Conservation (phyloP, 169 alveolate species). For the Blepharisma undulans region DNA sequence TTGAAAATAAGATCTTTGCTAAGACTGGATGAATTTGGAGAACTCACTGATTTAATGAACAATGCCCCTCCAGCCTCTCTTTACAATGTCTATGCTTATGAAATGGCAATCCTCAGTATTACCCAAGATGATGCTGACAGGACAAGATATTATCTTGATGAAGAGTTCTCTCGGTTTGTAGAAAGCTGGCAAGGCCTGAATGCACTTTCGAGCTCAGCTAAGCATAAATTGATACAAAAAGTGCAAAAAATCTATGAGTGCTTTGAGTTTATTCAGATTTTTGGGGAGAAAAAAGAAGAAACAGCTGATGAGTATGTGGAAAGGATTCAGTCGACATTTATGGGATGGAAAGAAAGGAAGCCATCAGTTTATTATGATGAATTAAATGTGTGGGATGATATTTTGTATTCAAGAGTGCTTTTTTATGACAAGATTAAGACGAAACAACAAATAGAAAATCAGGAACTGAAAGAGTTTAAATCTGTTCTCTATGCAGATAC, state of each 20-base stretch:
- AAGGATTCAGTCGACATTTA: background rate
- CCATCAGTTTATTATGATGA: slow-evolving; percentile 61
- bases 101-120: slow-evolving; percentile 58
- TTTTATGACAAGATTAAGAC: slow-evolving; percentile 22
- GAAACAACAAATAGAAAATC: background rate
- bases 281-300: slow-evolving; percentile 35
- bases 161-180: slow-evolving; percentile 25
- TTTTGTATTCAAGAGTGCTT: slow-evolving; percentile 54
- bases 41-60: slow-evolving; percentile 6
- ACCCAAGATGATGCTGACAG: slow-evolving; percentile 80
- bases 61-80: background rate
- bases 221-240: slow-evolving; percentile 47
- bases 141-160: slow-evolving; percentile 58
- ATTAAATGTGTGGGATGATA: slow-evolving; percentile 64
- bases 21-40: slow-evolving; percentile 18
- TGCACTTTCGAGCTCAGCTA: slow-evolving; percentile 17
- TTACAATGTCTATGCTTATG: slow-evolving; percentile 45
- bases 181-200: slow-evolving; percentile 27
- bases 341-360: slow-evolving; percentile 50
- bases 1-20: background rate
- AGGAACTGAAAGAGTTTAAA: slow-evolving; percentile 39
- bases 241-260: slow-evolving; percentile 38
- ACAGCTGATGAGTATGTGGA: background rate
- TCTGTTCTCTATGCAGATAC: slow-evolving; percentile 62
- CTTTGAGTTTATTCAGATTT: slow-evolving; percentile 25